Conservation (phyloP, 805 yeast species). For the Wickerhamiella sorbophila region DNA sequence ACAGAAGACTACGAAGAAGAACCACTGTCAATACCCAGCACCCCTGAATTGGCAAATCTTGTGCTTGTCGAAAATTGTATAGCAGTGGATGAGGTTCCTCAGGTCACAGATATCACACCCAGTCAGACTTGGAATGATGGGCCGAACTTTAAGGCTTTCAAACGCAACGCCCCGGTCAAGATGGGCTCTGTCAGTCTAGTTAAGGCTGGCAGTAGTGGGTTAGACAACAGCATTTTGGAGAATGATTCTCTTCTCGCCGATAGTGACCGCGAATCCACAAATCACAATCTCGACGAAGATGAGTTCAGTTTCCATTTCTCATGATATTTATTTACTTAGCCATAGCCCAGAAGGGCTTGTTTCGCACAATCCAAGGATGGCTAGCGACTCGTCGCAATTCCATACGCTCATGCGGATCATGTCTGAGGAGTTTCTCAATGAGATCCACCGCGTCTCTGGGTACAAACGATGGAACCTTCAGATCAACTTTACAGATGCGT, state of each 20-base stretch:
- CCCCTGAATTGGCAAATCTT: neutral
- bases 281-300: conserved; percentile 11
- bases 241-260: too few species aligned
- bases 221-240: too few species aligned
- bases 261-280: neutral
- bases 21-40: neutral
- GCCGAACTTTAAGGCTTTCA: conserved; percentile 17
- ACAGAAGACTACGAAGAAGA: neutral
- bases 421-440: conserved; percentile 45
- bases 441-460: conserved; percentile 66
- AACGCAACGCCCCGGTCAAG: neutral
- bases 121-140: neutral
- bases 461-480: conserved; percentile 55
- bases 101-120: neutral
- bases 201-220: neutral
- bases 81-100: neutral
- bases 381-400: conserved; percentile 42
- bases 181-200: neutral
- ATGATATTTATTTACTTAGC: conserved; percentile 5
- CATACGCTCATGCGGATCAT: conserved; percentile 55
- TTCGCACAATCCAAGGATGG: conserved; percentile 76
- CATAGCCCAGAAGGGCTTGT: conserved; percentile 26
- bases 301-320: conserved; percentile 18
- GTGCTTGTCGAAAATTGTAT: neutral
- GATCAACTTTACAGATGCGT: conserved; percentile 64